A percentile compares a stretch with the other conserved stretches of the same genome.
These are phyloP conservation scores for Cutaneotrichosporon mucoides DNA, from an alignment of 1,284 basidiomycete genomes.

Conservation along the genomic window DNA sequence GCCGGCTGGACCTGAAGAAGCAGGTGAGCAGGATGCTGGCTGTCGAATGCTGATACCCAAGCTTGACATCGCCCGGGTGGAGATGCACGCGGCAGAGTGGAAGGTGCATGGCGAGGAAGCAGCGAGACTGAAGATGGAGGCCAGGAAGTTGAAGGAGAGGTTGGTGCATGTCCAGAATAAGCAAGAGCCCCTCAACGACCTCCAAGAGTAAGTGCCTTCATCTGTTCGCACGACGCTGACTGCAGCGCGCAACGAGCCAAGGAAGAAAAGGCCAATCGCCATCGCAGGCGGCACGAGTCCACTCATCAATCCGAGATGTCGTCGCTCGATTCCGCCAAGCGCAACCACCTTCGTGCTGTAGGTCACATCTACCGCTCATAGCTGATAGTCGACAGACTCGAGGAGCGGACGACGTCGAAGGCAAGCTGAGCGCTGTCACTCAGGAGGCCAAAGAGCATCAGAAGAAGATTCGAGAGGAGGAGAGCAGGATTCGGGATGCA, in stretches of 20 bases:
- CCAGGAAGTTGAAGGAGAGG: neutral
- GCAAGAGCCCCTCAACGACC: neutral
- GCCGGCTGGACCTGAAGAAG: constrained; percentile 54
- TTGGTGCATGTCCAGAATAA: neutral
- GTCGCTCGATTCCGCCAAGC: neutral
- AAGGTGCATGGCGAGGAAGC: neutral
- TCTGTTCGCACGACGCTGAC: neutral
- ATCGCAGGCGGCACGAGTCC: neutral
- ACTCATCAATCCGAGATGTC: neutral
- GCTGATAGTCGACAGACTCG: neutral
- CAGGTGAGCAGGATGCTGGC: constrained; percentile 7
- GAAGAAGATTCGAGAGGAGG: neutral
- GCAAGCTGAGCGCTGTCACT: neutral
- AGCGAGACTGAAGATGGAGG: neutral
- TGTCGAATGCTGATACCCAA: neutral
- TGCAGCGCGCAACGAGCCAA: neutral
- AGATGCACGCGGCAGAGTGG: neutral
- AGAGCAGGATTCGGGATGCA: neutral
- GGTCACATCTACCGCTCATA: neutral
- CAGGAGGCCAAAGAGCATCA: neutral
- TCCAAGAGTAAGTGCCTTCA: neutral
- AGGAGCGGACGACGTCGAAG: neutral
- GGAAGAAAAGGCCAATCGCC: neutral
- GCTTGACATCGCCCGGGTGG: neutral
- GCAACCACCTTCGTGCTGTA: neutral